Evolutionary conservation across 2,329 filamentous ascomycete genomes (phyloP), one percentile per base, ranked within the genome.

Genomic region (Pseudocercospora eumusae): DNA sequence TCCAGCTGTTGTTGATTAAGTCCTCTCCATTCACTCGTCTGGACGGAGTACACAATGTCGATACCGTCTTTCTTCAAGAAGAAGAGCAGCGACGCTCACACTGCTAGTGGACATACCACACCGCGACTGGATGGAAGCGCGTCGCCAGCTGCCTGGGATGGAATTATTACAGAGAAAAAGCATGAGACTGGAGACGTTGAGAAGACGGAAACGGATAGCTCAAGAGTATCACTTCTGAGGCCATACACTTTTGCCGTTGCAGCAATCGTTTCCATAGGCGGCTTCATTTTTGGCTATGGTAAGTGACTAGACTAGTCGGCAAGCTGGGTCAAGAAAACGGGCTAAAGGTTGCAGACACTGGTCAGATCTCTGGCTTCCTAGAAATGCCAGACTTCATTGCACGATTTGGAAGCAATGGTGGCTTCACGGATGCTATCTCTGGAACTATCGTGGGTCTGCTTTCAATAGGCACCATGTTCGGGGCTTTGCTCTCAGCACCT

Each of bases 371-470:
- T 4, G 86, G 86, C 57, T 88, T 86, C 75, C 83, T 88, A 66
- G 74, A 80, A 59, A 88, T 88, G 85, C 53, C 74, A 2, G 81
- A 88, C 72, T 88, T 82, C 64, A 75, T 78, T 31, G 63, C 68
- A 3, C 82, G 85, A 44, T 88, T 88, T 67, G 56, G 61, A 27
- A 63, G 65, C 33, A 23, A 53, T 0, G 64, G 64, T 18, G 58
- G 71, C 20, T 89, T 89, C 74, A 82, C 79, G 59, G 82, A 86
- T 18, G 82, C 81, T 5, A 80, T 86, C 58, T 84, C 87, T 66
- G 87, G 87, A 56, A 83, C 85, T 15, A 86, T 89, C 62, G 83
- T 86, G 58, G 86, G 83, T 66, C 78, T 89, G n/a, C 65, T 77
- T 15, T 75, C 87, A n/a, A 80, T 86, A 57, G 86, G 86, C 21